These are phyloP conservation scores for Podospora fimiseda DNA, from an alignment of 495 filamentous ascomycete species.

Conservation along the genomic window DNA sequence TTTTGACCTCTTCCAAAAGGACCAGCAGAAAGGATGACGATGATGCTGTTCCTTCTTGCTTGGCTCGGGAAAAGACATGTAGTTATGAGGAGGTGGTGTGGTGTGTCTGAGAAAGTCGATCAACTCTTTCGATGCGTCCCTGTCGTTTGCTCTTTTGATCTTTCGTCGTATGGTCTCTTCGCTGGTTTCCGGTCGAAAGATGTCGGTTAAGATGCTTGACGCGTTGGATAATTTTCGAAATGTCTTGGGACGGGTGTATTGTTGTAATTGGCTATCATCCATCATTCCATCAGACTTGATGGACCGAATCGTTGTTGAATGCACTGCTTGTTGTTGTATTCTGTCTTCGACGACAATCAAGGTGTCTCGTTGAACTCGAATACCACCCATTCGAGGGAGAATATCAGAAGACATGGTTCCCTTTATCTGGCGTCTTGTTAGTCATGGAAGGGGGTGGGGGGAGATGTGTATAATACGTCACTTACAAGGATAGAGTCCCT, in stretches of 20 bases:
- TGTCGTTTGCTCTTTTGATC: slow-evolving; percentile 19
- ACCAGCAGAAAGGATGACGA: slow-evolving; percentile 9
- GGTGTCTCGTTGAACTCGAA: neutral
- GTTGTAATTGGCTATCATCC: slow-evolving; percentile 9
- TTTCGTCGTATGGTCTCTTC: slow-evolving; percentile 14
- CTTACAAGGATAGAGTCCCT: neutral
- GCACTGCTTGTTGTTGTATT: neutral
- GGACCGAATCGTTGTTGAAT: neutral
- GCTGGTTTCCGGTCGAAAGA: slow-evolving; percentile 18
- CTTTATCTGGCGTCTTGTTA: too few relatives aligned
- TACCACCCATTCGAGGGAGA: neutral
- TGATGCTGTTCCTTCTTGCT: slow-evolving; percentile 8
- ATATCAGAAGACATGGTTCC: too few relatives aligned
- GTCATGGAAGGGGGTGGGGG: neutral
- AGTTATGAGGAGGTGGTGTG: slow-evolving; percentile 31
- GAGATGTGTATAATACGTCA: neutral
- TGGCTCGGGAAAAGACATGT: slow-evolving; percentile 31
- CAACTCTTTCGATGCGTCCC: slow-evolving; percentile 22
- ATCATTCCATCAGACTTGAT: neutral
- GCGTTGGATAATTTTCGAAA: slow-evolving; percentile 18
- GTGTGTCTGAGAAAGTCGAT: slow-evolving; percentile 39
- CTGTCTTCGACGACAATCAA: slow-evolving; percentile 1
- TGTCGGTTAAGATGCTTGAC: slow-evolving; percentile 20
- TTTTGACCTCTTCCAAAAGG: slow-evolving; percentile 4
- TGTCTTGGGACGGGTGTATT: slow-evolving; percentile 10